A percentile compares a stretch with the other conserved stretches of the same genome.
These are phyloP conservation scores for Schoenoplectus tabernaemontani DNA, from an alignment of 202 grass and related monocot genomes.

Conservation along the genomic window DNA sequence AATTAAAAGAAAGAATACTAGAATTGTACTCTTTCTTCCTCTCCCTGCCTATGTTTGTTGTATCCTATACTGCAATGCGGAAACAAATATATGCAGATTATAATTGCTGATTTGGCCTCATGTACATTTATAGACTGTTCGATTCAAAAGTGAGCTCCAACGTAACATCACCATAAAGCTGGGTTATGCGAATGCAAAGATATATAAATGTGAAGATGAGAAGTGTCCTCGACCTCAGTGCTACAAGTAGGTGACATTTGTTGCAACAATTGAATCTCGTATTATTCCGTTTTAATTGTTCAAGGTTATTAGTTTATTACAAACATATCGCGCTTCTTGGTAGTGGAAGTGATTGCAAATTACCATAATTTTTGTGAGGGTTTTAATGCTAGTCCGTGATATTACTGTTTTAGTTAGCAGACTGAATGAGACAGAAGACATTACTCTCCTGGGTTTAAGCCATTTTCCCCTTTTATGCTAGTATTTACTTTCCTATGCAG, in stretches of 20 bases:
- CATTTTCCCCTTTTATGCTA: background rate
- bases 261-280: background rate
- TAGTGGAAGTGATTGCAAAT: background rate
- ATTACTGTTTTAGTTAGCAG: too few relatives aligned
- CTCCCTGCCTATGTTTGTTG: background rate
- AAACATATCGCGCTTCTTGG: background rate
- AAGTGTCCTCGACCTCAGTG: constrained; percentile 75
- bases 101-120: background rate
- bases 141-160: constrained; percentile 94
- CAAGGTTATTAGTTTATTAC: background rate
- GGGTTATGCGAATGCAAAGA: constrained; percentile 99
- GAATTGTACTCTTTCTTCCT: background rate
- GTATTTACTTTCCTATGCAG: constrained; percentile 32
- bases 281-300: background rate
- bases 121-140: constrained; percentile 83
- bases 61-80: background rate
- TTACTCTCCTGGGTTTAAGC: background rate
- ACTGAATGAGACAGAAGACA: background rate
- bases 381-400: background rate
- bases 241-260: constrained; percentile 78
- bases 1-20: background rate
- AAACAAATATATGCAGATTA: too few relatives aligned
- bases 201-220: constrained; percentile 93
- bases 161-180: constrained; percentile 99
- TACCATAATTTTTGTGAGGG: background rate